A percentile compares a stretch with the other conserved stretches of the same genome.
Evolutionary conservation across 257 asterid genomes (phyloP).

Genomic region (Euphrasia confusa): DNA sequence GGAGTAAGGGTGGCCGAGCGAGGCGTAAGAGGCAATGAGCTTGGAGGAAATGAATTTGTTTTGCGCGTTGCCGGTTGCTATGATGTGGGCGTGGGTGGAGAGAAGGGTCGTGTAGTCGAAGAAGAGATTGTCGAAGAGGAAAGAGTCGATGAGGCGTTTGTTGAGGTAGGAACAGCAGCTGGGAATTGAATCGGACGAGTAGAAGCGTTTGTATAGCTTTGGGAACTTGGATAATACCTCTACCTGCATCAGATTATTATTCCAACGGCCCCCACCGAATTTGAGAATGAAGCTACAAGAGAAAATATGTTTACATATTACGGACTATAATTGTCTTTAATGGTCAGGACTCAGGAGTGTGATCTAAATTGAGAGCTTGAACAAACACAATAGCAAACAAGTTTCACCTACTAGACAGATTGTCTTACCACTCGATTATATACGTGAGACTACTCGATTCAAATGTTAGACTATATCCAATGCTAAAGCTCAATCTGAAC

Average conservation of each 20-base stretch:
- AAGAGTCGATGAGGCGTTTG: constrained; percentile 28
- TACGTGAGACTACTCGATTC: no score
- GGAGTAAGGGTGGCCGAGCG: constrained; percentile 37
- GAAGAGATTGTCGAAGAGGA: constrained; percentile 35
- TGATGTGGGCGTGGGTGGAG: constrained; percentile 44
- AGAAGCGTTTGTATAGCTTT: constrained; percentile 30
- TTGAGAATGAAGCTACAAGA: no score
- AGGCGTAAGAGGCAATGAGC: constrained; percentile 60
- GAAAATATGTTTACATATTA: no score
- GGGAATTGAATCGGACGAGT: constrained; percentile 27
- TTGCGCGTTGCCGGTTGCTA: constrained; percentile 45
- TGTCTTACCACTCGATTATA: no score
- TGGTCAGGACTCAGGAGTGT: no score
- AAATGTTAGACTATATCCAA: no score
- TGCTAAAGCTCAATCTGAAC: no score
- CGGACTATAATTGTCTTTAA: no score
- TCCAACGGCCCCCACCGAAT: no score
- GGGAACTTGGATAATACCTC: constrained; percentile 26
- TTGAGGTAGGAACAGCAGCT: constrained; percentile 31
- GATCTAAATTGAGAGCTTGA: no score
- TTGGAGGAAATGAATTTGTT: constrained; percentile 62
- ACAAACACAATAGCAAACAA: no score
- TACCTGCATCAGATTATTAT: constrained; percentile 24
- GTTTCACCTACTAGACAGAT: no score
- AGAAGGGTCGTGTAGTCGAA: constrained; percentile 32